phyloP scores from a whole-genome alignment of 2,329 filamentous ascomycete genomes.

The Stenocarpella maydis region DNA sequence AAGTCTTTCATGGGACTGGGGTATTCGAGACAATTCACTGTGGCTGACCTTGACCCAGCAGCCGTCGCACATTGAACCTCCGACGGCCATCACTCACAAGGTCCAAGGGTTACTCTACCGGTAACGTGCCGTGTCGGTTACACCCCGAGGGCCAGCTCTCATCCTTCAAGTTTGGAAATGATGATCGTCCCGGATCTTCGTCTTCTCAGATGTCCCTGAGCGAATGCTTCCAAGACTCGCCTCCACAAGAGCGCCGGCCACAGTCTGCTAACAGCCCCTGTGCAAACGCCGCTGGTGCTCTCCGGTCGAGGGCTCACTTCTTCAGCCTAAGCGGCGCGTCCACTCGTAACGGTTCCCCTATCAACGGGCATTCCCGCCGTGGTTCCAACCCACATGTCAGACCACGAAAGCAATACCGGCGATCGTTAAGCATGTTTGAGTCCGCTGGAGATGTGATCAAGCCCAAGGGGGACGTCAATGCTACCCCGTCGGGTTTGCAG shows the following conservation, averaged over 20 bases:
- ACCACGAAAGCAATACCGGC: slow-evolving; percentile 86
- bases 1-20: slow-evolving; percentile 44
- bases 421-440: slow-evolving; percentile 98
- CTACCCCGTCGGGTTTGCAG: slow-evolving; percentile 64
- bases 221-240: slow-evolving; percentile 84
- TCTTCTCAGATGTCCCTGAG: slow-evolving; percentile 73
- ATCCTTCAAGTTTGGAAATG: slow-evolving; percentile 76
- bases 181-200: slow-evolving; percentile 51
- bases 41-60: slow-evolving; percentile 48
- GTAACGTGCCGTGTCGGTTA: slow-evolving; percentile 66
- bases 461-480: slow-evolving; percentile 70
- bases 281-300: slow-evolving; percentile 62
- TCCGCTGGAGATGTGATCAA: slow-evolving; percentile 88
- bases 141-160: slow-evolving; percentile 72
- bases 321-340: slow-evolving; percentile 61
- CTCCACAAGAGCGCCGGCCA: slow-evolving; percentile 73
- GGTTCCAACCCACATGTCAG: slow-evolving; percentile 75
- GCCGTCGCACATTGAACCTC: slow-evolving; percentile 72
- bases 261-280: slow-evolving; percentile 68
- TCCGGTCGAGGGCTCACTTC: slow-evolving; percentile 69
- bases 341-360: slow-evolving; percentile 78
- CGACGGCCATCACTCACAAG: slow-evolving; percentile 79
- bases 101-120: slow-evolving; percentile 78
- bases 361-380: slow-evolving; percentile 75
- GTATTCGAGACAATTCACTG: not conserved